These are phyloP conservation scores for Trichophyton schoenleinii DNA, from an alignment of 2,329 filamentous ascomycete genomes.

Conservation along the genomic window DNA sequence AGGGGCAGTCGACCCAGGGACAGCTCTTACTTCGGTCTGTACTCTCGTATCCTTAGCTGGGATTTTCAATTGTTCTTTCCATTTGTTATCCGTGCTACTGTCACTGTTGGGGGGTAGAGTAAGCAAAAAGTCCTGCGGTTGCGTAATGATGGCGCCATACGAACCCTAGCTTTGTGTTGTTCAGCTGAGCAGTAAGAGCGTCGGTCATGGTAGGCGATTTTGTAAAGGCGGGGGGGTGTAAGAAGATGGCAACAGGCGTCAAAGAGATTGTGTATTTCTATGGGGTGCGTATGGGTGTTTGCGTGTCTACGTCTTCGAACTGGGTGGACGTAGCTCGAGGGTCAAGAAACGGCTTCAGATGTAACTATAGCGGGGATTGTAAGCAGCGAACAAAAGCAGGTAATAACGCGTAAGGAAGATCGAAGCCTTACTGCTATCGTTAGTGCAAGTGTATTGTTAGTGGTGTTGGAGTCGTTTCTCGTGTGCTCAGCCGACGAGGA, in stretches of 20 bases:
- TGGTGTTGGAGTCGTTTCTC: neutral
- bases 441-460: neutral
- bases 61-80: conserved; percentile 36
- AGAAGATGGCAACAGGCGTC: neutral
- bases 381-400: neutral
- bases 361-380: neutral
- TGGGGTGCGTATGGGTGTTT: neutral
- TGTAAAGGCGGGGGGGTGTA: neutral
- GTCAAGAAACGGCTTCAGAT: neutral
- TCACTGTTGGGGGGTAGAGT: conserved; percentile 20
- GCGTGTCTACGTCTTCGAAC: neutral
- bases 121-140: neutral
- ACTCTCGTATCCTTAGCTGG: conserved; percentile 37
- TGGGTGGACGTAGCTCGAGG: neutral
- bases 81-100: conserved; percentile 27
- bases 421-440: neutral
- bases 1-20: neutral
- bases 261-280: neutral
- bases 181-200: conserved; percentile 34
- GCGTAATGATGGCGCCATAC: conserved; percentile 7
- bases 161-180: conserved; percentile 34
- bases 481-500: neutral
- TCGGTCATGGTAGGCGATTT: conserved; percentile 21
- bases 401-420: neutral
- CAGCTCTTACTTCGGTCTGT: conserved; percentile 37